Conservation (phyloP, 495 filamentous ascomycete genomes). For the Aspergillus cavernicola region DNA sequence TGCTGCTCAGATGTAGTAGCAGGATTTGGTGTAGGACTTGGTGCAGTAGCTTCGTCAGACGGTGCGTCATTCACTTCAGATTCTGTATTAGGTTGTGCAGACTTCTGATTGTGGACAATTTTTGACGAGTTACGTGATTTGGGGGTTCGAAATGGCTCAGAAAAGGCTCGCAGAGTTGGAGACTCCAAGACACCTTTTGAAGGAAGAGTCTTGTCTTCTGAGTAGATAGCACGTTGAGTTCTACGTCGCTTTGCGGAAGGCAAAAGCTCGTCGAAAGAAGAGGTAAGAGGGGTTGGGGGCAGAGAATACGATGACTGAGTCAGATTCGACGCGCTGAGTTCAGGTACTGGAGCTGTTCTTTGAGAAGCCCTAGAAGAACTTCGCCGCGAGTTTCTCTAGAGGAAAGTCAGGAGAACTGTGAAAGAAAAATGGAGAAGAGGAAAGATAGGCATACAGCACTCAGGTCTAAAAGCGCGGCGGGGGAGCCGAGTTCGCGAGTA, state of each 20-base stretch:
- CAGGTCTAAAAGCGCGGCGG: constrained; percentile 13
- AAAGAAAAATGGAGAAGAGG: not conserved
- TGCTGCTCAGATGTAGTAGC: constrained; percentile 1
- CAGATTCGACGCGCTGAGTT: constrained; percentile 12
- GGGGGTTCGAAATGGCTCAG: constrained; percentile 1
- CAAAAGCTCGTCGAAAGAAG: constrained; percentile 25
- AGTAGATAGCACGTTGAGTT: constrained; percentile 17
- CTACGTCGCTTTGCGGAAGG: constrained; percentile 27
- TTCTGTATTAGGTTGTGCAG: not conserved
- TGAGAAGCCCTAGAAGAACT: constrained; percentile 23
- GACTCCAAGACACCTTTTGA: constrained; percentile 8
- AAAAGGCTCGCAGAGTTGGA: not conserved
- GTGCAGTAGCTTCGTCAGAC: not conserved
- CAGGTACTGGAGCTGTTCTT: constrained; percentile 17
- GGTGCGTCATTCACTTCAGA: not conserved
- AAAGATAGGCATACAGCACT: constrained; percentile 11
- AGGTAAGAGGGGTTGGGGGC: constrained; percentile 21
- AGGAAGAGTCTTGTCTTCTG: constrained; percentile 12
- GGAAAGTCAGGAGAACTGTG: not conserved
- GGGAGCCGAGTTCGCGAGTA: constrained; percentile 19
- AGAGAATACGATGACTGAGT: constrained; percentile 25
- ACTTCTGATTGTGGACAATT: not conserved
- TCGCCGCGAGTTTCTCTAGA: constrained; percentile 15
- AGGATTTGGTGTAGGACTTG: constrained; percentile 9
- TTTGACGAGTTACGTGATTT: not conserved